Conservation (phyloP, 305 asterid genomes). For the Solanum hybrid region DNA sequence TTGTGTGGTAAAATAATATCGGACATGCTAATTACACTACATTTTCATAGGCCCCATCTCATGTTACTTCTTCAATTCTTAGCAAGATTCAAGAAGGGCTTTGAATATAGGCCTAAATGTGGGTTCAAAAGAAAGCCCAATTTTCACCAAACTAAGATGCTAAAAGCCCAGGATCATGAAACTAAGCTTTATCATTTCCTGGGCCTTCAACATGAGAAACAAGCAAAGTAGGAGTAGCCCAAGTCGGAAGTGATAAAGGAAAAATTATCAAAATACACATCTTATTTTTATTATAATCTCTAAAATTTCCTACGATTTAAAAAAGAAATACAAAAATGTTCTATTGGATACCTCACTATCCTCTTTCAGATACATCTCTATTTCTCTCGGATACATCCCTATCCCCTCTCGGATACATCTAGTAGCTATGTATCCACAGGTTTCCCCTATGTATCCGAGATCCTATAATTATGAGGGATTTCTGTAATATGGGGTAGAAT, state of each 20-base stretch:
- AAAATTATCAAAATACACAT: no score
- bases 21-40: neutral
- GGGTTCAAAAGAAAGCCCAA: neutral
- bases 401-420: neutral
- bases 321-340: no score
- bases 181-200: neutral
- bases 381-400: no score
- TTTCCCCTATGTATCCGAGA: neutral
- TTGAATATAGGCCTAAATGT: neutral
- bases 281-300: neutral
- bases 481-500: no score
- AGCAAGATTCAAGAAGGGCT: neutral
- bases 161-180: neutral
- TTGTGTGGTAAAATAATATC: neutral
- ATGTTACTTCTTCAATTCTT: neutral
- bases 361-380: neutral
- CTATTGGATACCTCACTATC: neutral
- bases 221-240: neutral
- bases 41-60: neutral
- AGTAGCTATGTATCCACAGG: neutral
- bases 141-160: neutral
- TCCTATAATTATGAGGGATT: neutral
- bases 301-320: neutral
- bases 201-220: neutral
- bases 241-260: neutral